Conservation (phyloP, 306 rosid genomes). For the Herpetospermum pedunculosum region DNA sequence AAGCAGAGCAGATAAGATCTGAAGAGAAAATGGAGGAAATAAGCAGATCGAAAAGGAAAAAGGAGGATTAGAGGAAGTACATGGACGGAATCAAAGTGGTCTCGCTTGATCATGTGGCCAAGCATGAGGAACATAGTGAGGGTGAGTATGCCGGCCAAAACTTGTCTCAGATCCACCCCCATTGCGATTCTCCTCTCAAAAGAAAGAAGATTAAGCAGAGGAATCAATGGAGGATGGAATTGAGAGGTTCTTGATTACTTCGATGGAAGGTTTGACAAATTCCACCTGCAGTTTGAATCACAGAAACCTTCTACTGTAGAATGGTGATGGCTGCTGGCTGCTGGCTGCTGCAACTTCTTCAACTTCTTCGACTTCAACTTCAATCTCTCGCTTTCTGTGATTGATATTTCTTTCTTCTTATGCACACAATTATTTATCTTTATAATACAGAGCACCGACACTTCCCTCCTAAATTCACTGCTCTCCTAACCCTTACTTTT, state of each 20-base stretch:
- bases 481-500: background rate
- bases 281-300: background rate
- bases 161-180: slow-evolving; percentile 97
- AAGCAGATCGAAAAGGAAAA: background rate
- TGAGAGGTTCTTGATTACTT: background rate
- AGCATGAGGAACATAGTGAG: slow-evolving; percentile 95
- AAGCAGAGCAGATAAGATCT: background rate
- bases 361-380: background rate
- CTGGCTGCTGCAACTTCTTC: background rate
- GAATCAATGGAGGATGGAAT: background rate
- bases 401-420: background rate
- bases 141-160: slow-evolving; percentile 81
- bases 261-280: background rate
- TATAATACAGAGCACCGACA: slow-evolving; percentile 7
- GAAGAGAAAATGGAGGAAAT: background rate
- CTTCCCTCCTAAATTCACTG: background rate
- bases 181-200: slow-evolving; percentile 21
- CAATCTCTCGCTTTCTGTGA: background rate
- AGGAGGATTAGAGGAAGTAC: slow-evolving; percentile 21
- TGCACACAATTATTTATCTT: background rate
- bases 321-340: no score
- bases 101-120: slow-evolving; percentile 94
- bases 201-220: background rate
- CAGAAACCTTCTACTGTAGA: background rate
- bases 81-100: slow-evolving; percentile 79